A percentile compares a stretch with the other conserved stretches of the same genome.
These are phyloP conservation scores for Yamadazyma membranifaciens DNA, from an alignment of 1,139 yeast genomes.

Conservation along the genomic window DNA sequence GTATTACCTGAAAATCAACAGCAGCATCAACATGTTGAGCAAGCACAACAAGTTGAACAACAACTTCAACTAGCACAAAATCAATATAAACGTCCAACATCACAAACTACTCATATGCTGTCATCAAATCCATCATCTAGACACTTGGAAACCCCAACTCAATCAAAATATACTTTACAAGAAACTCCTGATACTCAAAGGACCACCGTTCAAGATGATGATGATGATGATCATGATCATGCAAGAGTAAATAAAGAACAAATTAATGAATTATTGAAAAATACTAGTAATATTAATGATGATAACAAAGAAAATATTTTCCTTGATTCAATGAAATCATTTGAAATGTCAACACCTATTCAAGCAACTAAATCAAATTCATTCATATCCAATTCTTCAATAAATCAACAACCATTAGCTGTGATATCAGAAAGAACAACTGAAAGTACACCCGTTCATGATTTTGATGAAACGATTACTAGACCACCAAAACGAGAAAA, in stretches of 20 bases:
- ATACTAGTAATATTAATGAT: conserved; percentile 23
- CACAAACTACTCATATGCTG: not conserved
- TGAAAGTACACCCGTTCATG: conserved; percentile 30
- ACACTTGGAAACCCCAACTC: conserved; percentile 30
- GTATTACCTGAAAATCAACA: not conserved
- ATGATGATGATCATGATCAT: conserved; percentile 23
- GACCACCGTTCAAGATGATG: conserved; percentile 46
- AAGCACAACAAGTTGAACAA: not conserved
- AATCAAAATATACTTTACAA: conserved; percentile 22
- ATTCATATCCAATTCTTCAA: conserved; percentile 9
- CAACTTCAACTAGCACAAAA: not conserved
- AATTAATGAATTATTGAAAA: conserved; percentile 23
- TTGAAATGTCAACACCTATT: conserved; percentile 34
- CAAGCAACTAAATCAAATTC: conserved; percentile 16
- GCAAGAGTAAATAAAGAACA: conserved; percentile 37
- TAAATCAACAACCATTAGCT: conserved; percentile 31
- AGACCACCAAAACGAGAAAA: not conserved
- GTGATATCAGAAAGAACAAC: conserved; percentile 38
- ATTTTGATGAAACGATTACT: conserved; percentile 5
- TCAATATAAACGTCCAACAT: conserved; percentile 1
- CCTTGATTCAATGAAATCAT: conserved; percentile 25
- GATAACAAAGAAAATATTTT: conserved; percentile 47
- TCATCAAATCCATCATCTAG: conserved; percentile 17
- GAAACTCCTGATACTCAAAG: conserved; percentile 51
- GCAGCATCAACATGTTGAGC: not conserved